Percentiles rank a stretch among this genome's conserved stretches.
Conservation (phyloP, 2,329 filamentous ascomycete genomes). For the Ophiognomonia clavigignenti-juglandacearum region DNA sequence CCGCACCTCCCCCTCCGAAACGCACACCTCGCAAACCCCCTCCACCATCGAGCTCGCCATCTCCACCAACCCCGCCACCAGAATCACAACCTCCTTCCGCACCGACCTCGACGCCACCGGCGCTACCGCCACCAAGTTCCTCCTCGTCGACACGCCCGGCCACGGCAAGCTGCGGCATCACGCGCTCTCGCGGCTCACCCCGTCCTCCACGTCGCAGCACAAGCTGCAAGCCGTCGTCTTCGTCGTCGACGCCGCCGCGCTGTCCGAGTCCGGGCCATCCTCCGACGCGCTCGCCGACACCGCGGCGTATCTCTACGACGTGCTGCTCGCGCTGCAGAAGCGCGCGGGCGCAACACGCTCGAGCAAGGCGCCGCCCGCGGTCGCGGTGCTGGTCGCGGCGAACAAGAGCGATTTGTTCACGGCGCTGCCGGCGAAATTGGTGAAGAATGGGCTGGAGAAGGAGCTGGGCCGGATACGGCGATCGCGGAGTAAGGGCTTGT, state of each 20-base stretch:
- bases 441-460: constrained; percentile 69
- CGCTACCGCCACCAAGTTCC: constrained; percentile 61
- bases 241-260: constrained; percentile 76
- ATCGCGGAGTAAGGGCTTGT: constrained; percentile 72
- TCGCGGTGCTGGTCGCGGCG: constrained; percentile 78
- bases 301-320: constrained; percentile 82
- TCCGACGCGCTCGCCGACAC: constrained; percentile 63
- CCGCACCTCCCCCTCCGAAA: constrained; percentile 39
- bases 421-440: constrained; percentile 72
- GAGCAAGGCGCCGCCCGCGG: constrained; percentile 49
- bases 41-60: constrained; percentile 52
- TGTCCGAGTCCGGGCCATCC: constrained; percentile 55
- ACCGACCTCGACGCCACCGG: constrained; percentile 51
- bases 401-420: constrained; percentile 98
- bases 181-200: constrained; percentile 48
- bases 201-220: constrained; percentile 26
- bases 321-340: constrained; percentile 79
- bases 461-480: constrained; percentile 76
- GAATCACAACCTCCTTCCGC: constrained; percentile 41
- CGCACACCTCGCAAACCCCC: constrained; percentile 51
- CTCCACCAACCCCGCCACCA: constrained; percentile 39
- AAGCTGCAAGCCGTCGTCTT: constrained; percentile 74
- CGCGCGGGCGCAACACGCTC: constrained; percentile 34
- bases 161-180: constrained; percentile 86
- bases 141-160: constrained; percentile 84